phyloP scores from a whole-genome alignment of 1,284 basidiomycete genomes.

The Ceratobasidium sp. region DNA sequence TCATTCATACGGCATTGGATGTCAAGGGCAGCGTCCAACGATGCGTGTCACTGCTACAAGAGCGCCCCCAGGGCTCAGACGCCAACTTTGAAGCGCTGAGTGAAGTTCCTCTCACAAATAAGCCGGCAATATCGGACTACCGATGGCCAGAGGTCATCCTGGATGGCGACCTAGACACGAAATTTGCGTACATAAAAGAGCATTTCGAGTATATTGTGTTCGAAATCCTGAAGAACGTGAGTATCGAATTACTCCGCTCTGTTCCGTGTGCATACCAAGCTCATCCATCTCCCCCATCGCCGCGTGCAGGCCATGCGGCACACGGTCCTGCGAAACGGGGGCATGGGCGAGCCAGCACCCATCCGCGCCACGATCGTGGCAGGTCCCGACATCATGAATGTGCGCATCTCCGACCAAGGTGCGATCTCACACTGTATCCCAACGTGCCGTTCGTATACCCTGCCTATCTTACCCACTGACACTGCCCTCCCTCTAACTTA shows the following conservation, averaged over 20 bases:
- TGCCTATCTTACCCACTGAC: slow-evolving; percentile 15
- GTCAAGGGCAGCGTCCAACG: slow-evolving; percentile 79
- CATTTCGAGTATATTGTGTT: slow-evolving; percentile 94
- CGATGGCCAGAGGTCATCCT: slow-evolving; percentile 77
- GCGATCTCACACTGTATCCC: slow-evolving; percentile 31
- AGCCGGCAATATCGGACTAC: slow-evolving; percentile 34
- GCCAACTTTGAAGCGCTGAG: slow-evolving; percentile 61
- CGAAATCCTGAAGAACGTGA: slow-evolving; percentile 88
- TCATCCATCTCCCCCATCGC: slow-evolving; percentile 44
- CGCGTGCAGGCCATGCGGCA: slow-evolving; percentile 50
- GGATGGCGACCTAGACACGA: slow-evolving; percentile 80
- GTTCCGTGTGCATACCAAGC: slow-evolving; percentile 49
- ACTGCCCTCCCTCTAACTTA: neutral
- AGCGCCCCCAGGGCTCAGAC: slow-evolving; percentile 62
- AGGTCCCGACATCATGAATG: slow-evolving; percentile 76
- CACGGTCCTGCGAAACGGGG: slow-evolving; percentile 47
- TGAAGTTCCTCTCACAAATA: slow-evolving; percentile 51
- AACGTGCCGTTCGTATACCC: slow-evolving; percentile 35
- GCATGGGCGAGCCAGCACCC: slow-evolving; percentile 62
- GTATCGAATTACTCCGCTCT: slow-evolving; percentile 51
- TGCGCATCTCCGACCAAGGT: slow-evolving; percentile 91
- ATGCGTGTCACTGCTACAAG: slow-evolving; percentile 73
- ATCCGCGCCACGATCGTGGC: slow-evolving; percentile 81
- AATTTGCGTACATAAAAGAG: slow-evolving; percentile 86
- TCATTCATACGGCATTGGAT: slow-evolving; percentile 84